A percentile compares a stretch with the other conserved stretches of the same genome.
Conservation (phyloP, 2,329 filamentous ascomycete genomes). For the Botryotinia convoluta region DNA sequence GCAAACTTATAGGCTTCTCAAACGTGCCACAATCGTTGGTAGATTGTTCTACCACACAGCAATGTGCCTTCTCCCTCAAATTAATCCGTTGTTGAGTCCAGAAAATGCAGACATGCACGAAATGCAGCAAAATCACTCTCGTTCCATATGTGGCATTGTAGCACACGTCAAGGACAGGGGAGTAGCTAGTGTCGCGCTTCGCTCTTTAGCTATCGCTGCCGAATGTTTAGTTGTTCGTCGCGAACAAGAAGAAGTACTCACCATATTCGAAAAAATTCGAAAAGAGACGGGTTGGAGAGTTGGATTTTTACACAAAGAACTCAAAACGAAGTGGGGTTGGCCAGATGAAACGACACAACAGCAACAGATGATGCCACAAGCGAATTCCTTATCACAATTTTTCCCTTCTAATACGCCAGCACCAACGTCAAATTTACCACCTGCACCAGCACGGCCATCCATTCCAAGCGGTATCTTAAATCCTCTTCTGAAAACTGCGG, state of each 20-base stretch:
- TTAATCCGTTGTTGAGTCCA: constrained; percentile 66
- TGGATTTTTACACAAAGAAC: constrained; percentile 65
- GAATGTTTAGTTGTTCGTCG: constrained; percentile 64
- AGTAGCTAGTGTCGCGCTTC: constrained; percentile 74
- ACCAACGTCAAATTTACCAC: constrained; percentile 28
- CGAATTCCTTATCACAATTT: constrained; percentile 33
- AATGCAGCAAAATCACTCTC: constrained; percentile 71
- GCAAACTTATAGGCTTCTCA: constrained; percentile 64
- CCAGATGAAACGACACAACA: constrained; percentile 38
- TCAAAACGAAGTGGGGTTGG: constrained; percentile 79
- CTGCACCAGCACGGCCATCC: constrained; percentile 28
- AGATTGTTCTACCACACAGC: constrained; percentile 87
- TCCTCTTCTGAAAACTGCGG: constrained; percentile 66
- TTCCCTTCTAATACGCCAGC: constrained; percentile 30
- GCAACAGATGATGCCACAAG: constrained; percentile 29
- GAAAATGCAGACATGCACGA: constrained; percentile 62
- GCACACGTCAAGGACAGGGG: constrained; percentile 80
- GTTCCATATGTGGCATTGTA: constrained; percentile 85
- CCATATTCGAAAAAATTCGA: constrained; percentile 72
- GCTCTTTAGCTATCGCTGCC: constrained; percentile 74
- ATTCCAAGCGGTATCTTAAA: constrained; percentile 56
- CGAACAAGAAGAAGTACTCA: constrained; percentile 78
- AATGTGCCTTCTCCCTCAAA: constrained; percentile 75
- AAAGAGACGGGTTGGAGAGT: constrained; percentile 78
- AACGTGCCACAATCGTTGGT: constrained; percentile 76